Base-by-base conservation (phyloP, 2,329 filamentous ascomycete genomes). In the Trichophaea hybrida region DNA sequence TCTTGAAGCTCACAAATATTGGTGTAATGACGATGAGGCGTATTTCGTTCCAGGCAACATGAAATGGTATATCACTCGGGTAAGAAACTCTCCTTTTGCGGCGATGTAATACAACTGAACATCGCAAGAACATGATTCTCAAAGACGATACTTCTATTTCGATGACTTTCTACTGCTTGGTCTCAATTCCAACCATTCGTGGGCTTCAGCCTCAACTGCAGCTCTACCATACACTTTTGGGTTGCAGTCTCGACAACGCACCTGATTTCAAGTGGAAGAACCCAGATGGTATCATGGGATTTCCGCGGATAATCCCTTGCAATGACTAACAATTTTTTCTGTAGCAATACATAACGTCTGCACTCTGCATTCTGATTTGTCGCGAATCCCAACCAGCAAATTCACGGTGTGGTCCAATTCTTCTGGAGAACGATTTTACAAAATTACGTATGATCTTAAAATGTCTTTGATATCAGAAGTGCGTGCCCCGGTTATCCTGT, bases 211-310 rank as follows among this genome's bases (percentile, higher is more conserved):
- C n/a, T 5, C 33, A 13, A 10, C 13, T 53, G 5, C n/a, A 17
- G 4, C n/a, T 37, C 50, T 34, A 8, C 31, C 8, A 35, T 5
- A 35, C 13, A 5, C 53, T 55, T 4, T 7, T 31, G 4, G 53
- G 34, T 5, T 55, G 53, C 44, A 35, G 44, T 43, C 4, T 13
- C 13, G 38, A 40, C 44, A 8, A 13, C 37, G 6, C 53, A 10
- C 34, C 53, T 13, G 51, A 54, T 10, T 55, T 43, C 37, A 40
- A 43, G 33, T 55, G 53, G 53, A 40, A 31, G 34, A 44, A 55
- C 31, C 53, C 53, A 15, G 24, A 8, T 17, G 44, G 44, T 49
- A 49, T 13, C 7, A 24, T n/a, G 2, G 8, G 13, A 10, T 43
- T 15, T 15, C 10, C 38, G 4, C 38, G 2, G 8, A 24, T 2